Base-by-base conservation (phyloP, 345 rosid species). In the Salix suchowensis region DNA sequence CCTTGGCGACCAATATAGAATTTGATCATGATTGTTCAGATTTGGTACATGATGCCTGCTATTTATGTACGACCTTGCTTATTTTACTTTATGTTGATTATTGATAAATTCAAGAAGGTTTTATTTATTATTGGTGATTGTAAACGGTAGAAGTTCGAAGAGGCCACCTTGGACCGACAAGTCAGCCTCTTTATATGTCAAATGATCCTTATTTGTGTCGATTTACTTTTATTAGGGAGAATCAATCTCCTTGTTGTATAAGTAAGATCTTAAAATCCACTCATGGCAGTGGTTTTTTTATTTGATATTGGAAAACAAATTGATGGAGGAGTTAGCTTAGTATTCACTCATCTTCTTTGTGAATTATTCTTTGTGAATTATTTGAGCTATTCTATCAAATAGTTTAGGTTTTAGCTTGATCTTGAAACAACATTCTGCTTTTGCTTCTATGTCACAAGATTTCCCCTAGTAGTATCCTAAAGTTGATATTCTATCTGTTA, bases 51-150 rank as follows among this genome's bases (percentile, higher is more conserved):
- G n/a, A 28, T 68, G 66, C 66, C 24, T 71, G 48, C 76, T 54
- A 42, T 7, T 30, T 44, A 46, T 74, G 66, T 37, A n/a, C 28
- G 68, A 26, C 72, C 42, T 16, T 46, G 5, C 67, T 78, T 71
- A 42, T 79, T 74, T 76, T 6, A 32, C 30, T 75, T 32, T 13
- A 36, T 75, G 73, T 90, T 92, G 97, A 78, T 86, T 69, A 87
- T 93, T 68, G 84, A 82, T 26, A 77, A 81, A 74, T 89, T 95
- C 5, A 80, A 85, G 83, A 89, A 85, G 76, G 86, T 95, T 67
- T 40, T 71, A 81, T 74, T 80, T 83, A 88, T 91, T 58, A 79
- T 79, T 39, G 91, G 94, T 28, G 82, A 81, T 37, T 69, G 75
- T 68, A 73, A 77, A 77, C 78, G 76, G 78, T 85, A 86, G 77